Evolutionary conservation across 345 rosid genomes (phyloP), one percentile per base, ranked within the genome.

Genomic region (Erodium maritimum): DNA sequence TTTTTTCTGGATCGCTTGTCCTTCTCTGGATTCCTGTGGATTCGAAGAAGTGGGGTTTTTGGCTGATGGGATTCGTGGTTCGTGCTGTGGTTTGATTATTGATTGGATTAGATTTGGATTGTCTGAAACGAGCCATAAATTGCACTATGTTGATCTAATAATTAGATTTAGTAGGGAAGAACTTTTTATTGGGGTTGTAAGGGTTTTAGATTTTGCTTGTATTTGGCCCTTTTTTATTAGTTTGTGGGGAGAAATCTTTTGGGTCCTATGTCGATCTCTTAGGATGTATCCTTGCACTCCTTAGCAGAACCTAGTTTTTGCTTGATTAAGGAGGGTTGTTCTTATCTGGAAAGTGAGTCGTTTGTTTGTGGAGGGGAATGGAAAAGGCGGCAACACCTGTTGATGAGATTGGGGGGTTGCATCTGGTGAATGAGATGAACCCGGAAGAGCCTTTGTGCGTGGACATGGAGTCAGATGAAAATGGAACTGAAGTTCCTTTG

Each of bases 401-500:
- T 16, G 70, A 63, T 5, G 68, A 48, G 57, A 65, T 66, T 13
- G 66, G 68, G 56, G 67, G 55, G 58, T 24, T 74, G 70, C 68
- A 65, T 33, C 22, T 63, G 37, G 73, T 56, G 52, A 75, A 69
- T 65, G 80, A 63, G 53, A 50, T 73, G 21, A 65, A 64, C 54
- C 64, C 68, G 14, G 87, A 75, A 66, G 76, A 79, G 33, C 70
- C 77, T 23, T 59, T 67, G 34, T 55, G 67, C 48, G 59, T 69
- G 18, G 95, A 76, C 59, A 60, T 75, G 80, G 86, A 84, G 48
- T 50, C 81, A 1, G 80, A 71, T 33, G 82, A 79, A 64, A 71
- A 53, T 60, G 73, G 61, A 56, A 64, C 61, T 71, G 77, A 65
- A 25, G 66, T 64, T 64, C 62, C 72, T 22, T 64, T 34, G 42